These are phyloP conservation scores for Botryobasidium botryosum DNA, from an alignment of 768 basidiomycete species.

Conservation along the genomic window DNA sequence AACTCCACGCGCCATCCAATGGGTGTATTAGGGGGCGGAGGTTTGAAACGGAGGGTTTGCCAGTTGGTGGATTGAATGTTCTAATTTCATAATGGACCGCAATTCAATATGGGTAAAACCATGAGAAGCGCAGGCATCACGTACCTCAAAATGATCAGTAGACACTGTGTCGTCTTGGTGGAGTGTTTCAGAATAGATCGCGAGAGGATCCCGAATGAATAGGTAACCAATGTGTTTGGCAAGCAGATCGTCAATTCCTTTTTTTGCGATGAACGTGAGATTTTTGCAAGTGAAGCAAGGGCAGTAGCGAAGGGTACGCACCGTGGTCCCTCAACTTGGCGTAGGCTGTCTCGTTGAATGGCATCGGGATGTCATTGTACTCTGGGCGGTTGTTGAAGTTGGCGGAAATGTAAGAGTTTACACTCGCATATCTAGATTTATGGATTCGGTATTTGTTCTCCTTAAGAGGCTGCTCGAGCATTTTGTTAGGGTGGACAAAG, in stretches of 20 bases:
- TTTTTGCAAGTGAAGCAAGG: not conserved
- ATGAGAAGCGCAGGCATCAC: constrained; percentile 3
- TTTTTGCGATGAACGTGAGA: not conserved
- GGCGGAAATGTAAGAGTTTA: constrained; percentile 82
- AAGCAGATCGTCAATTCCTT: constrained; percentile 73
- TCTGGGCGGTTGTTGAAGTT: constrained; percentile 78
- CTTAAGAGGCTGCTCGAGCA: constrained; percentile 44
- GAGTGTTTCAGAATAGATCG: constrained; percentile 86
- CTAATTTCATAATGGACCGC: constrained; percentile 23
- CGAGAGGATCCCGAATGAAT: constrained; percentile 94
- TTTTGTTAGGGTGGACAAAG: not conserved
- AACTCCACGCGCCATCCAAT: constrained; percentile 99
- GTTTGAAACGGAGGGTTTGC: constrained; percentile 98
- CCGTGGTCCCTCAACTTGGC: constrained; percentile 62
- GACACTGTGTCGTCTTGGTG: constrained; percentile 78
- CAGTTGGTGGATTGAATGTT: constrained; percentile 99
- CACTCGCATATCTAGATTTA: constrained; percentile 95
- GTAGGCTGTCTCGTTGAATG: constrained; percentile 60
- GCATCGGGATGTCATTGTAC: constrained; percentile 79
- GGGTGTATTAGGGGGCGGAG: constrained; percentile 77
- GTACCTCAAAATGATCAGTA: constrained; percentile 90
- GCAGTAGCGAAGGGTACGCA: constrained; percentile 20
- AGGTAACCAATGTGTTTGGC: constrained; percentile 88
- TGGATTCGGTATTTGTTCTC: constrained; percentile 65
- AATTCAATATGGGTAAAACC: not conserved